Base-by-base conservation (phyloP, 1,139 yeast species). In the Kodamaea sp. region DNA sequence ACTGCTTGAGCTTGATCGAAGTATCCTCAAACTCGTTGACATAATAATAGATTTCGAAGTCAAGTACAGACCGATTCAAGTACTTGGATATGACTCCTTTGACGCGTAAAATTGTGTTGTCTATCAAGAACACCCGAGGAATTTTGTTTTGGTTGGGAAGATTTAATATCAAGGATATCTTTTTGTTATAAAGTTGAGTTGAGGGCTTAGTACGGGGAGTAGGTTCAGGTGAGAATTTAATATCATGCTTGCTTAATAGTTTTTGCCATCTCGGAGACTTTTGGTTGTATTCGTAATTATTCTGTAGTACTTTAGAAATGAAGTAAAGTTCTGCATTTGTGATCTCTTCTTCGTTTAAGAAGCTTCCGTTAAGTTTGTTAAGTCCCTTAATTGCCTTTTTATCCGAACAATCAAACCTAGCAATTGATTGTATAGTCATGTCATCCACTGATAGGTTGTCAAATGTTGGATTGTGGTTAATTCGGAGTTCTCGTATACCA, bases 241-340 rank as follows among this genome's bases (percentile, higher is more conserved):
- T 47, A 6, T 47, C 35, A 42, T 70, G 54, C 38, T 61, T 63
- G 4, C 35, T 14, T 7, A 55, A 37, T 21, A 70, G 51, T 10
- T 42, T 20, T 4, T 24, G 18, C 72, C 73, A 66, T 29, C 62
- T 41, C 13, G 30, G 7, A 24, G 55, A 35, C 16, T 39, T 32
- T 2, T 41, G 35, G 35, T 63, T 50, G 37, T 62, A 66, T 1
- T 38, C 34, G 26, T 60, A 51, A 7, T 49, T 45, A 0, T 65
- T 63, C 13, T 55, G 50, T 10, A 51, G 54, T 0, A 82, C 78
- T 43, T 70, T 70, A 2, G 80, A 70, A 22, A 83, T 64, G 44
- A 83, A 80, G 48, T 75, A 86, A 4, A 85, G 53, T 49, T 87
- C 95, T 0, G 86, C 82, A 43, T 82, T 84, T 2, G 43, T 44